Base-by-base conservation (phyloP, 805 yeast species). In the Saccharomycopsis amapae region DNA sequence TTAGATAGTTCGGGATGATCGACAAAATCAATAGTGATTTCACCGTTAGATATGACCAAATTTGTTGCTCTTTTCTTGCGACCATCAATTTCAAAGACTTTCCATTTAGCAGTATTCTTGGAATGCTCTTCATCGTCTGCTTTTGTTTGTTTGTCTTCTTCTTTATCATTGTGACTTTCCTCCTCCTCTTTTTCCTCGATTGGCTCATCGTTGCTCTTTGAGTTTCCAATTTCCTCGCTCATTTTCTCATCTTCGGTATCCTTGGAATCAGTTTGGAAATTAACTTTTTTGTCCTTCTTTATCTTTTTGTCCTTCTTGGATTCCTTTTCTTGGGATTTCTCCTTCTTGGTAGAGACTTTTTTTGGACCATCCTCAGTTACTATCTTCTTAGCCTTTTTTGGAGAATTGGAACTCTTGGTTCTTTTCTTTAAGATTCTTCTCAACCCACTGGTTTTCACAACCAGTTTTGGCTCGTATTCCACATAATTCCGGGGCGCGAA, bases 401-500 rank as follows among this genome's bases (percentile, higher is more conserved):
- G 30, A 31, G 17, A 9, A n/a, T n/a, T 31, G 15, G 15, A 9
- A 6, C 17, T 18, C 17, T 31, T 31, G 12, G 35, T 13, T 31
- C 35, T 31, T 12, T 26, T 26, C 15, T 31, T 31, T 18, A 31
- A 31, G 15, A 31, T 31, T 6, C 15, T 31, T n/a, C 15, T 31
- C 5, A 31, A 31, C 17, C 35, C 35, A 13, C 18, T 13, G n/a
- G n/a, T n/a, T n/a, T 31, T 31, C 15, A 5, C 18, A 6, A 31
- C 7, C 5, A 18, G 35, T 9, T 31, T 31, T 31, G 9, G 15
- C 17, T 6, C 15, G 12, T 71, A 53, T 54, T 85, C 85, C 25
- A 90, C 75, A 61, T 93, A 93, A 61, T 93, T 93, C 1, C 94
- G 77, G 6, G 98, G 98, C 39, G 85, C 81, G 62, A 93, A 93